These are phyloP conservation scores for Colletotrichum noveboracense DNA, from an alignment of 2,329 filamentous ascomycete genomes.

Conservation along the genomic window DNA sequence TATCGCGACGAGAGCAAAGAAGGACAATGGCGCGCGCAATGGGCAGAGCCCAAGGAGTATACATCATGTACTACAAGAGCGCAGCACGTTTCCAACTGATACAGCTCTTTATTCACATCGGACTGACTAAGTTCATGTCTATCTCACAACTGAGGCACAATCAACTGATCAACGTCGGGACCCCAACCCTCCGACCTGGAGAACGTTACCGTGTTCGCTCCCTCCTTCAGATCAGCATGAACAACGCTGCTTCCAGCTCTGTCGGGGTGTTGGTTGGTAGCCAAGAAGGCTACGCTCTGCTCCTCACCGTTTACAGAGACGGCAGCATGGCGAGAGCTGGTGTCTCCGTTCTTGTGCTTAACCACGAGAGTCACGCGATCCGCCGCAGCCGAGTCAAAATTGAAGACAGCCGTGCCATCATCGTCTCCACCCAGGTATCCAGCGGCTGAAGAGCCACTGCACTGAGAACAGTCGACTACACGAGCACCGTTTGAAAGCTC, in stretches of 20 bases:
- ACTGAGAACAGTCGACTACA: constrained; percentile 52
- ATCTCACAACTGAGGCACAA: constrained; percentile 45
- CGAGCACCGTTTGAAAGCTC: constrained; percentile 50
- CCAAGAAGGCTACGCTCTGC: constrained; percentile 60
- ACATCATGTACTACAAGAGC: accelerated
- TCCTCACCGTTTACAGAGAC: constrained; percentile 61
- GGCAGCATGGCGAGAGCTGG: constrained; percentile 53
- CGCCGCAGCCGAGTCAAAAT: constrained; percentile 46
- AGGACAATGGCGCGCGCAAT: background rate
- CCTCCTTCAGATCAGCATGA: constrained; percentile 51
- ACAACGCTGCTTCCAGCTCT: constrained; percentile 48
- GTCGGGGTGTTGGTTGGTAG: constrained; percentile 45
- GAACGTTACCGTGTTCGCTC: constrained; percentile 55
- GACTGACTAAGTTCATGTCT: no score
- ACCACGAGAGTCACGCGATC: constrained; percentile 58
- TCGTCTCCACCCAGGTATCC: constrained; percentile 60
- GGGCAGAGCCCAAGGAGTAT: background rate
- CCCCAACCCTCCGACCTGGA: constrained; percentile 45
- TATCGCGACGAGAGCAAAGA: no score
- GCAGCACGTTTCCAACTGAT: background rate
- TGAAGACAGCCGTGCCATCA: constrained; percentile 52
- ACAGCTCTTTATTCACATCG: no score
- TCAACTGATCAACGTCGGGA: constrained; percentile 58
- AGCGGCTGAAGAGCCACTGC: constrained; percentile 52
- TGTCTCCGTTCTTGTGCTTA: constrained; percentile 62